Conservation (phyloP, 306 rosid genomes). For the Cicer pinnatifidum region DNA sequence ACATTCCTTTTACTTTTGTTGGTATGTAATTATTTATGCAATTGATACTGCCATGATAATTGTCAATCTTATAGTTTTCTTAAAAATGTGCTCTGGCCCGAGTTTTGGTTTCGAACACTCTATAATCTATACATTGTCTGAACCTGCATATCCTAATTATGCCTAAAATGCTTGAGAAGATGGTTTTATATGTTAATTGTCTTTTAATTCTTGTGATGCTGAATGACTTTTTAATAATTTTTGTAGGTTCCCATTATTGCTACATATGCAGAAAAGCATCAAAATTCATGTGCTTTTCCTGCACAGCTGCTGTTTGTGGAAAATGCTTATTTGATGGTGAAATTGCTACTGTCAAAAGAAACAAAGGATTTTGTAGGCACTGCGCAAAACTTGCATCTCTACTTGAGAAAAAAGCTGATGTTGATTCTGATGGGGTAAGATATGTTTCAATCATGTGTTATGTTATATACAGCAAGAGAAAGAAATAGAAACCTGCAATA, state of each 20-base stretch:
- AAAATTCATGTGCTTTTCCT: conserved; percentile 70
- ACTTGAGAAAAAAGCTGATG: conserved; percentile 56
- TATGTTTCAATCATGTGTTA: conserved; percentile 23
- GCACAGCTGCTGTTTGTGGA: conserved; percentile 72
- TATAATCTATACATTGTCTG: background rate
- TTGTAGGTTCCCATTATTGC: conserved; percentile 75
- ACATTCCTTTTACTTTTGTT: conserved; percentile 14
- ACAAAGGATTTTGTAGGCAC: conserved; percentile 61
- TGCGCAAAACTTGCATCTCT: conserved; percentile 65
- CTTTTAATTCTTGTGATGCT: conserved; percentile 26
- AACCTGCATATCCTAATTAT: conserved; percentile 13
- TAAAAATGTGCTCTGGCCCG: background rate
- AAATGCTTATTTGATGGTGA: conserved; percentile 51
- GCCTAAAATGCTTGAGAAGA: background rate
- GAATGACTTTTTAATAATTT: conserved; percentile 36
- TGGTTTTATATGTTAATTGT: background rate
- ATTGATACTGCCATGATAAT: conserved; percentile 5
- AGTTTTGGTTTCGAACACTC: conserved; percentile 5
- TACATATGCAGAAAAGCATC: conserved; percentile 54
- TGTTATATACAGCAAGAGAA: conserved; percentile 14
- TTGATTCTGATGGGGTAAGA: conserved; percentile 74
- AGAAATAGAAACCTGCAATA: background rate
- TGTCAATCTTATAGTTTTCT: conserved; percentile 19
- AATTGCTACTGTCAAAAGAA: conserved; percentile 49
- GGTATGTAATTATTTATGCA: conserved; percentile 30